A percentile compares a stretch with the other conserved stretches of the same genome.
These are phyloP conservation scores for Aspergillus cejpii DNA, from an alignment of 2,329 filamentous ascomycete species.

Conservation along the genomic window DNA sequence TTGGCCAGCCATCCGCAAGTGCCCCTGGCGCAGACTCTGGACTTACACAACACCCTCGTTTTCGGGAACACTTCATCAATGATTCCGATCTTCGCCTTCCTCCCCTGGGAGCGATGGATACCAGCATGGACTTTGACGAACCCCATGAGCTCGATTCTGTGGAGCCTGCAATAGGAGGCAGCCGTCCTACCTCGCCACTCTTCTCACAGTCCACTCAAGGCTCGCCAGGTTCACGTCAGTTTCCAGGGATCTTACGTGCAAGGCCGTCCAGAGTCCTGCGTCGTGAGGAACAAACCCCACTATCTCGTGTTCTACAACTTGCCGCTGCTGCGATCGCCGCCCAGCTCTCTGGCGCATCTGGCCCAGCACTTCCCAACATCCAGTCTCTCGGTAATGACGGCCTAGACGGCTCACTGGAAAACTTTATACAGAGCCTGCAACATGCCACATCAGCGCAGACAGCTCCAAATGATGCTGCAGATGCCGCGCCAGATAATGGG, in stretches of 20 bases:
- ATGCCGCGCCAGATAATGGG: slow-evolving; percentile 33
- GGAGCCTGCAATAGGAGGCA: slow-evolving; percentile 33
- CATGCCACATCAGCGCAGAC: slow-evolving; percentile 55
- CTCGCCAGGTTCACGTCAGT: slow-evolving; percentile 32
- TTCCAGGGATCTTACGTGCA: slow-evolving; percentile 44
- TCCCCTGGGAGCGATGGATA: slow-evolving; percentile 35
- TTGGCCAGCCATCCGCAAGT: slow-evolving; percentile 32
- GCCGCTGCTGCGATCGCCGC: slow-evolving; percentile 59
- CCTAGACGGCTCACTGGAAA: slow-evolving; percentile 57
- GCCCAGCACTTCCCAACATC: slow-evolving; percentile 50
- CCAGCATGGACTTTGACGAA: slow-evolving; percentile 37
- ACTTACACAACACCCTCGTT: slow-evolving; percentile 24
- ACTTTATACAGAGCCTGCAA: slow-evolving; percentile 57
- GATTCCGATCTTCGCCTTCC: slow-evolving; percentile 32
- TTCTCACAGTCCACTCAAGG: slow-evolving; percentile 25
- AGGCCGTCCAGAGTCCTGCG: slow-evolving; percentile 49
- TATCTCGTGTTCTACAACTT: slow-evolving; percentile 56
- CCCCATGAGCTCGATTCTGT: slow-evolving; percentile 40
- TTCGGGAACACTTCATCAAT: slow-evolving; percentile 27
- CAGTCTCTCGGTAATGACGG: slow-evolving; percentile 50
- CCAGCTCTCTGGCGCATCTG: slow-evolving; percentile 56
- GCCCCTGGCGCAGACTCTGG: slow-evolving; percentile 21
- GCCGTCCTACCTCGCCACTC: slow-evolving; percentile 23
- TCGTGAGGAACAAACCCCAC: slow-evolving; percentile 56
- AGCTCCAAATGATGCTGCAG: slow-evolving; percentile 30